Evolutionary conservation across 768 basidiomycete genomes (phyloP).

Genomic region (Boletus vermiculosoides): DNA sequence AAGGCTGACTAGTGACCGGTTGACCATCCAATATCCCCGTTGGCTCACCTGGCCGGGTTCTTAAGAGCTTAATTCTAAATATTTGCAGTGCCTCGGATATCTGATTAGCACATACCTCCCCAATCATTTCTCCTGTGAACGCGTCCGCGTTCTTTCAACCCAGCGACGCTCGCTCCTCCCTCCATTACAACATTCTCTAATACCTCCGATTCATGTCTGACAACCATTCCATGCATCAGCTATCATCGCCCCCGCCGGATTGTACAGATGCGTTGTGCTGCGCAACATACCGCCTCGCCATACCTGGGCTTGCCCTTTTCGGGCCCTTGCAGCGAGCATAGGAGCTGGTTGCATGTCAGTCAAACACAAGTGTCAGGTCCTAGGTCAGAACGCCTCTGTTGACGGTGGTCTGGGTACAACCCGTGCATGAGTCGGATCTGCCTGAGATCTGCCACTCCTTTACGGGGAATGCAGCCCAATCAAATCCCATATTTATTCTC

Average conservation of each 20-base stretch:
- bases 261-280: too few relatives aligned
- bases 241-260: too few relatives aligned
- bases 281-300: too few relatives aligned
- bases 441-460: slow-evolving; percentile 24
- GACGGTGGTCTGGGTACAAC: slow-evolving; percentile 11
- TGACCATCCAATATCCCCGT: slow-evolving; percentile 21
- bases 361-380: slow-evolving; percentile 20
- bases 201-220: slow-evolving; percentile 9
- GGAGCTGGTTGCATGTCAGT: slow-evolving; percentile 16
- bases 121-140: slow-evolving; percentile 27
- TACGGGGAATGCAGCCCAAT: too few relatives aligned
- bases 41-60: slow-evolving; percentile 17
- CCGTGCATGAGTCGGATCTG: slow-evolving; percentile 27
- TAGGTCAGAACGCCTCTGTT: slow-evolving; percentile 16
- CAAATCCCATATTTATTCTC: too few relatives aligned
- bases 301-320: slow-evolving; percentile 6
- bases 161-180: slow-evolving; percentile 21
- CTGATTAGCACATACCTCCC: background rate
- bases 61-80: slow-evolving; percentile 32
- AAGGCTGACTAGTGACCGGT: too few relatives aligned
- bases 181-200: slow-evolving; percentile 9
- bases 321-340: slow-evolving; percentile 4
- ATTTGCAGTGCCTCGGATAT: too few relatives aligned
- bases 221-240: too few relatives aligned
- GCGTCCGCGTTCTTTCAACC: slow-evolving; percentile 19